phyloP scores from a whole-genome alignment of 2,329 filamentous ascomycete genomes.

The Calycina herbarum region DNA sequence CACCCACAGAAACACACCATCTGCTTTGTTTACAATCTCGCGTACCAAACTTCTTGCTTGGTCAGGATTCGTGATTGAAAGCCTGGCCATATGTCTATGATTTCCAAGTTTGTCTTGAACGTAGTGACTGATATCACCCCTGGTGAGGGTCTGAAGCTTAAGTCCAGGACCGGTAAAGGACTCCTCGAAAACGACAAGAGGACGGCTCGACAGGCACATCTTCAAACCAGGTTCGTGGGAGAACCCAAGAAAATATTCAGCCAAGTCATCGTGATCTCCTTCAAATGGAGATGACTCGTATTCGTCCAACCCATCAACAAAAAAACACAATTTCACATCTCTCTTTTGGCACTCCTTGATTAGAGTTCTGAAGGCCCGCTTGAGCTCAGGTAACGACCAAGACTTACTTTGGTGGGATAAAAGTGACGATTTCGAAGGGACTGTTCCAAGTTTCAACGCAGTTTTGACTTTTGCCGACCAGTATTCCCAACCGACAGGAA shows the following conservation, averaged over 20 bases:
- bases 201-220: slow-evolving; percentile 31
- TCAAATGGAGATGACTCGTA: slow-evolving; percentile 11
- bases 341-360: background rate
- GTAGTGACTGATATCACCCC: slow-evolving; percentile 29
- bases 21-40: slow-evolving; percentile 20
- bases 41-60: slow-evolving; percentile 10
- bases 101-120: slow-evolving; percentile 23
- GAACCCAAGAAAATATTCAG: slow-evolving; percentile 7
- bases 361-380: slow-evolving; percentile 14
- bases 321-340: slow-evolving; percentile 19
- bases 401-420: background rate
- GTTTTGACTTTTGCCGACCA: slow-evolving; percentile 1
- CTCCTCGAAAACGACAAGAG: slow-evolving; percentile 30
- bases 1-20: slow-evolving; percentile 33
- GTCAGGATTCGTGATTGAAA: slow-evolving; percentile 7
- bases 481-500: background rate
- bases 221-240: slow-evolving; percentile 11
- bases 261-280: slow-evolving; percentile 13
- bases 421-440: slow-evolving; percentile 1
- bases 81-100: slow-evolving; percentile 17
- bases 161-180: slow-evolving; percentile 26
- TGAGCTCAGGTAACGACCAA: slow-evolving; percentile 11
- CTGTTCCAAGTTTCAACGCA: slow-evolving; percentile 8
- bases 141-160: slow-evolving; percentile 29
- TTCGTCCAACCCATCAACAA: slow-evolving; percentile 27